Evolutionary conservation across 2,329 filamentous ascomycete species (phyloP), one percentile per base, ranked within the genome.

Genomic region (Aspergillus sp.): DNA sequence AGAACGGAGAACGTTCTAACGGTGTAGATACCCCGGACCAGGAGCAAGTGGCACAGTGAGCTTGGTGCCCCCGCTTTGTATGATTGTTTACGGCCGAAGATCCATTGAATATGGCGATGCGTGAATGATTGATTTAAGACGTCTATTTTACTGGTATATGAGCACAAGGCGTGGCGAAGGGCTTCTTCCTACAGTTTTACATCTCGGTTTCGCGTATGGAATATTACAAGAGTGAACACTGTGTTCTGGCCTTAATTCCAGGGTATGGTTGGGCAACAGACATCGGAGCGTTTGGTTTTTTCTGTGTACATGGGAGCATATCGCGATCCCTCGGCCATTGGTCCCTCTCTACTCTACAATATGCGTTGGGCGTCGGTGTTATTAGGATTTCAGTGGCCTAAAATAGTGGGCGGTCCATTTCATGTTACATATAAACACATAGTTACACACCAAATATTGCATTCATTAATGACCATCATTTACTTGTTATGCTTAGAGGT

Each of bases 151-250:
- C 30, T 41, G 47, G 44, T 53, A 48, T 50, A 68, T 60, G 68
- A 66, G 68, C 62, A 70, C 66, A 64, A 62, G 54, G 50, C 30
- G 47, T 64, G 68, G 68, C 66, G 69, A 70, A 70, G 62, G 54
- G 3, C 10, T 47, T n/a, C 19, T 47, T 32, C 38, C 23, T 49
- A 11, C 50, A 27, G 51, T 30, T 53, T 58, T 58, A 52, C 19
- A 50, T 57, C 11, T 60, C 51, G 61, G 57, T 54, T 56, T 53
- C 32, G 30, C 25, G 52, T 52, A 55, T 58, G 57, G 52, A 57
- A 60, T 58, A 47, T 49, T 15, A 59, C 36, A 30, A 61, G 59
- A 52, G 54, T 58, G 32, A 56, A 52, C 32, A 55, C 48, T 59
- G 41, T 52, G 42, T 25, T 54, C 53, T 41, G 54, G 50, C 54